A percentile compares a stretch with the other conserved stretches of the same genome.
These are phyloP conservation scores for Teratosphaeria nubilosa DNA, from an alignment of 2,329 filamentous ascomycete species.

Conservation along the genomic window DNA sequence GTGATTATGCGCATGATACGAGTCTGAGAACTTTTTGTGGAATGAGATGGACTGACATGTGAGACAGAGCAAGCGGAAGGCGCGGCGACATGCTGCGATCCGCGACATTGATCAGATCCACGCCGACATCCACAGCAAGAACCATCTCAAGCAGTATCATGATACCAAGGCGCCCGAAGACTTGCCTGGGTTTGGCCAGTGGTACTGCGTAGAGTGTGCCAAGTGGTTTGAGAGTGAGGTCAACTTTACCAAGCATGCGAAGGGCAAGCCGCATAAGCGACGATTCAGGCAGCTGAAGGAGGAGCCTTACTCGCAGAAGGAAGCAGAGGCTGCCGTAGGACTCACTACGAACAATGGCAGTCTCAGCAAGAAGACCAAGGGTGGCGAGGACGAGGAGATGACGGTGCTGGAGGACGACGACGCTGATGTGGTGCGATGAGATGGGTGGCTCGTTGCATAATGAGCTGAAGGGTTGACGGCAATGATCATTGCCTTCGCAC, in stretches of 20 bases:
- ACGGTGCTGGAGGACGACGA: neutral
- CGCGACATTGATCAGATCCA: constrained; percentile 92
- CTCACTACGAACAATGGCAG: constrained; percentile 58
- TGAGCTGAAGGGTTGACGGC: neutral
- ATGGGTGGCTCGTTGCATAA: neutral
- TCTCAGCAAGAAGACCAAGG: constrained; percentile 10
- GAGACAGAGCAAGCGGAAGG: constrained; percentile 38
- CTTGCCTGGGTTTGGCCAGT: constrained; percentile 71
- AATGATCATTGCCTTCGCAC: neutral
- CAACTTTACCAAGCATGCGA: constrained; percentile 64
- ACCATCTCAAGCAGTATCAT: constrained; percentile 72
- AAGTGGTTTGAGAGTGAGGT: constrained; percentile 89
- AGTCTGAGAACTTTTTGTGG: no score
- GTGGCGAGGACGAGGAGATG: constrained; percentile 12
- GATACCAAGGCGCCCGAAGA: constrained; percentile 73
- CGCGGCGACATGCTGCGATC: constrained; percentile 29
- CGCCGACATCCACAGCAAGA: constrained; percentile 65
- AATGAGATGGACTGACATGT: neutral
- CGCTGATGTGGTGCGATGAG: neutral
- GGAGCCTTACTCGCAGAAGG: constrained; percentile 75
- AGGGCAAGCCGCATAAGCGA: constrained; percentile 89
- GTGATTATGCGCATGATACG: neutral
- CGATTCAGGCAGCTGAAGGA: constrained; percentile 76
- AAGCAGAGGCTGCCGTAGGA: constrained; percentile 72
- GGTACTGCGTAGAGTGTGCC: constrained; percentile 86